A percentile compares a stretch with the other conserved stretches of the same genome.
These are phyloP conservation scores for Aquilaria malaccensis DNA, from an alignment of 345 rosid species.

Conservation along the genomic window DNA sequence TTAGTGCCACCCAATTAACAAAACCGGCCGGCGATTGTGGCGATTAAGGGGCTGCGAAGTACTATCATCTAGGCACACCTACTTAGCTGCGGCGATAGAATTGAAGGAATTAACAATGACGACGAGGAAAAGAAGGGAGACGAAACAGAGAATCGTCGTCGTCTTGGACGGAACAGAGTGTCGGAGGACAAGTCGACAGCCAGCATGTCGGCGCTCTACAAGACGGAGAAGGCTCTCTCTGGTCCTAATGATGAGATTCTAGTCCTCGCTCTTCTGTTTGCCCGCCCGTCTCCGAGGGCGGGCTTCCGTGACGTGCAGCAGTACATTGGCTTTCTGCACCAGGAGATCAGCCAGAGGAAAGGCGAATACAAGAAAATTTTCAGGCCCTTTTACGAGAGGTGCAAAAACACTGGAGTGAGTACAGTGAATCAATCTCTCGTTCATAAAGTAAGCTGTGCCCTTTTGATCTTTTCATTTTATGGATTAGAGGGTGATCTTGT, in stretches of 20 bases:
- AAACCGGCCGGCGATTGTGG: too few species aligned
- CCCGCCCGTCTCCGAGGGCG: not conserved
- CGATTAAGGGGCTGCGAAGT: too few species aligned
- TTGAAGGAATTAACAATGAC: constrained; percentile 1
- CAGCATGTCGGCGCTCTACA: constrained; percentile 17
- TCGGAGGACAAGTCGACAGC: not conserved
- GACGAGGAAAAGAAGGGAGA: constrained; percentile 21
- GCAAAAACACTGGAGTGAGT: constrained; percentile 32
- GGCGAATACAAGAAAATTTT: constrained; percentile 18
- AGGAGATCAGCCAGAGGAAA: constrained; percentile 21
- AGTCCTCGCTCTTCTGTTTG: constrained; percentile 24
- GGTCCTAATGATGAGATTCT: constrained; percentile 29
- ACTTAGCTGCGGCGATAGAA: too few species aligned
- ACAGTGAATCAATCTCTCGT: too few species aligned
- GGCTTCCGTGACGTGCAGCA: constrained; percentile 5
- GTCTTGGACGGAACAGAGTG: constrained; percentile 27
- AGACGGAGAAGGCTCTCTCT: constrained; percentile 12
- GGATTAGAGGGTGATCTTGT: not conserved
- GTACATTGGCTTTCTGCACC: constrained; percentile 13
- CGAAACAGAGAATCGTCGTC: constrained; percentile 19
- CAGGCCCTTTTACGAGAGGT: constrained; percentile 24
- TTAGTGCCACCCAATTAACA: too few species aligned
- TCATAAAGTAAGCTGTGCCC: not conserved
- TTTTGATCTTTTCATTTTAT: not conserved
- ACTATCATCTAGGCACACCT: too few species aligned